Conservation (phyloP, 345 rosid species). For the Eucalyptus erythrocorys region DNA sequence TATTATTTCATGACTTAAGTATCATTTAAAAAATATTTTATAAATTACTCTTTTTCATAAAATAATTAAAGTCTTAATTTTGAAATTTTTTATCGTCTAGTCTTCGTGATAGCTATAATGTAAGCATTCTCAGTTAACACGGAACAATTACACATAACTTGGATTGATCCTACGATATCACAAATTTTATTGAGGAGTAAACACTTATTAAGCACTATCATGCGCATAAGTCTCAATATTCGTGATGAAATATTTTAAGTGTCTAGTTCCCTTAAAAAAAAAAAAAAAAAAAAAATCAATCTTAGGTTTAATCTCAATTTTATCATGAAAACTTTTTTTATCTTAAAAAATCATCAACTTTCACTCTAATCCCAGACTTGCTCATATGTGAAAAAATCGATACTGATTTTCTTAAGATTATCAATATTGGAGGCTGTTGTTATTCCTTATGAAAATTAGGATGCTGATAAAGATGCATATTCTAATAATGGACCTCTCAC, state of each 20-base stretch:
- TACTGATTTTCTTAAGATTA: too few species aligned
- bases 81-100: neutral
- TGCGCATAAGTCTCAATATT: neutral
- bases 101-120: neutral
- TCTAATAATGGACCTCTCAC: neutral
- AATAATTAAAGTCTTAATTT: too few species aligned
- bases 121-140: neutral
- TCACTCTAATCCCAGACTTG: neutral
- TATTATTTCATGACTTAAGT: too few species aligned
- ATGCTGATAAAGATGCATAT: neutral
- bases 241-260: too few species aligned
- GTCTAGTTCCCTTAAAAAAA: too few species aligned
- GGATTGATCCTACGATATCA: neutral
- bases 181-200: neutral
- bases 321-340: neutral
- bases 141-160: neutral
- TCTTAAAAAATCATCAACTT: rapidly evolving
- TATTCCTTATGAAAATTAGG: too few species aligned
- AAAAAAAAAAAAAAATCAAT: too few species aligned
- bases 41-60: too few species aligned
- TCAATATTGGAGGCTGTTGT: neutral
- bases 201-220: neutral
- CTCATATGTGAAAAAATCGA: too few species aligned
- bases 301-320: neutral
- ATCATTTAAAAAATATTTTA: too few species aligned